Evolutionary conservation across 768 basidiomycete genomes (phyloP), one percentile per base, ranked within the genome.

Genomic region (Termitomyces sp.): DNA sequence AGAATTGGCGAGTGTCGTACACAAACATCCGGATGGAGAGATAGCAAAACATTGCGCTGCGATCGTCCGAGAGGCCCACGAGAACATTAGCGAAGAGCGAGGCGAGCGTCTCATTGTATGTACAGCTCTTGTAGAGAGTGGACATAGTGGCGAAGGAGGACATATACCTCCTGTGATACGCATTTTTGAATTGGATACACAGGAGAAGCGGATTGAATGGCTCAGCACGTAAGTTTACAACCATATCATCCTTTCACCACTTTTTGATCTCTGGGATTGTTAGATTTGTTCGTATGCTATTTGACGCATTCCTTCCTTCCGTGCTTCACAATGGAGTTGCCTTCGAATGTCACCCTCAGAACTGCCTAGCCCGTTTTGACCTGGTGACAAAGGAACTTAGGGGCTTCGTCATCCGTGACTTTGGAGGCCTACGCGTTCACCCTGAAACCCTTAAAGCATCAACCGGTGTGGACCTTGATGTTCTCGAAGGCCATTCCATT

Each of bases 341-440:
- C 1, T 83, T 85, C 61, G 82, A 85, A 64, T 79, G 76, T 49
- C 83, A 85, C 63, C 80, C 80, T 1, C 83, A 85, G 66, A 84
- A 85, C 59, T 82, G 81, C 58, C 69, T 85, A 8, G 81, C 81
- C 6, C 76, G 81, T 1, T 84, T 83, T 59, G 76, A 79, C 57
- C 60, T 78, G 4, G 58, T 70, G 26, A 78, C 81, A 4, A 78
- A 79, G 53, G 76, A 78, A 51, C 64, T 83, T 3, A 76, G 74
- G 36, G 82, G 81, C 0, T 83, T 85, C 67, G 73, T 83, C 59
- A 74, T 85, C 31, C 77, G 82, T 26, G 83, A 85, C 58, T 83
- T 83, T 65, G 82, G 82, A 24, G 82, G 83, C 1, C 65, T 85
- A 34, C 76, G 79, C 10, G 74, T 84, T 10, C 82, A 85, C 61